Base-by-base conservation (phyloP, 208 protist genomes). In the Leptomonas pyrrhocoris region DNA sequence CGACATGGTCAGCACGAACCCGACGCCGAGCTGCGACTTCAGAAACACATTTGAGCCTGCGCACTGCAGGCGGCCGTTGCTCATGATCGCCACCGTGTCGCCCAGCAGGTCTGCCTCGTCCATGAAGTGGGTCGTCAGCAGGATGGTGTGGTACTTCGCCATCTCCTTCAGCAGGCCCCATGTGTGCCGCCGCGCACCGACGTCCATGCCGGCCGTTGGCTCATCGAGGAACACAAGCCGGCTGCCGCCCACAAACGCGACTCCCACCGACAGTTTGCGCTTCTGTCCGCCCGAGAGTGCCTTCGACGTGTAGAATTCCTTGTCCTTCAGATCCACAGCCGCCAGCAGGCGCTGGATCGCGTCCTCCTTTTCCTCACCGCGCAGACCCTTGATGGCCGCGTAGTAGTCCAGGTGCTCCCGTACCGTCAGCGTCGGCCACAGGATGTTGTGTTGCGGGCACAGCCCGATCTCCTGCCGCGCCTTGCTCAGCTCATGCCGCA, bases 361-460 rank as follows among this genome's bases (percentile, higher is more conserved):
- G 18, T 68, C 50, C 25, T 85, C 73, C 11, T 69, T 60, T 28
- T 43, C 43, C 16, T 21, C 50, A 0, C 82, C 82, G 23, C 57
- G 50, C 7, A 95, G 56, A 12, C 94, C 95, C 62, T 98, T 98
- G 31, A 98, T 71, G n/a, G 75, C 74, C 1, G 79, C 90, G 80
- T 92, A 99, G 64, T 96, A 97, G 64, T 79, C 57, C 5, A 99
- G 73, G 66, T 98, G 94, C 65, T 98, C 94, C 8, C 65, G 36
- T 25, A 80, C 85, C 25, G 92, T 98, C 48, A 98, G 88, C 27
- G 93, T 76, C 12, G 85, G 86, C 91, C 94, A 99, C 0, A 98
- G 79, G 73, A 98, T 92, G 86, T 98, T 97, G 78, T 97, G 93
- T 84, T 99, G 97, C n/a, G 96, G 95, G 81, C 97, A 99, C 21